A percentile compares a stretch with the other conserved stretches of the same genome.
phyloP scores from a whole-genome alignment of 805 yeast species.

The Candida wancherniae region DNA sequence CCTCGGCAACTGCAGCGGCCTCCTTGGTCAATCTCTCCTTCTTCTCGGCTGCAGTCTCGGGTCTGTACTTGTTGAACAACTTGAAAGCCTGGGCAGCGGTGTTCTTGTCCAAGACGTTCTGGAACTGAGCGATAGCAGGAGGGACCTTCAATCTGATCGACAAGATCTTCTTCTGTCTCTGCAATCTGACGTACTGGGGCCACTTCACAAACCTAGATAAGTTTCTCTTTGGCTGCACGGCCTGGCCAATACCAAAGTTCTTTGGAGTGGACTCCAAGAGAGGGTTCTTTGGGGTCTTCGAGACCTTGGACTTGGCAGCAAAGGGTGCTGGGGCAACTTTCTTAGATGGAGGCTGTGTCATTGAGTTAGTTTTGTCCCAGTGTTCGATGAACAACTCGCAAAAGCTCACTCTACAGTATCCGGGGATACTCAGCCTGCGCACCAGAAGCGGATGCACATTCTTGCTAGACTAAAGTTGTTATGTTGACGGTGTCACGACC shows the following conservation, averaged over 20 bases:
- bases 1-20: conserved; percentile 98
- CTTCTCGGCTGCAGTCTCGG: conserved; percentile 96
- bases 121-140: conserved; percentile 97
- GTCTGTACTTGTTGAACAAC: conserved; percentile 98
- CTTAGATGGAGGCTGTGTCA: conserved; percentile 53
- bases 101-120: conserved; percentile 95
- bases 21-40: conserved; percentile 98
- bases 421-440: conserved; percentile 41
- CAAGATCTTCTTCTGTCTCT: conserved; percentile 97
- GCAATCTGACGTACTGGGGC: conserved; percentile 98
- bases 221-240: conserved; percentile 93
- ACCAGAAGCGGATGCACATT: conserved; percentile 35
- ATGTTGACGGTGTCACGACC: no score
- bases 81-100: conserved; percentile 96
- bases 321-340: conserved; percentile 46
- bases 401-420: conserved; percentile 39
- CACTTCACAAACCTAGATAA: conserved; percentile 96
- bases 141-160: conserved; percentile 97
- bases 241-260: conserved; percentile 96
- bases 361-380: conserved; percentile 35
- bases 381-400: conserved; percentile 24
- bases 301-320: conserved; percentile 31
- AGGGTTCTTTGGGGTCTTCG: conserved; percentile 28
- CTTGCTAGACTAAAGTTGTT: conserved; percentile 14
- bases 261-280: conserved; percentile 77